Base-by-base conservation (phyloP, 1,139 yeast genomes). In the Hanseniaspora sp. region DNA sequence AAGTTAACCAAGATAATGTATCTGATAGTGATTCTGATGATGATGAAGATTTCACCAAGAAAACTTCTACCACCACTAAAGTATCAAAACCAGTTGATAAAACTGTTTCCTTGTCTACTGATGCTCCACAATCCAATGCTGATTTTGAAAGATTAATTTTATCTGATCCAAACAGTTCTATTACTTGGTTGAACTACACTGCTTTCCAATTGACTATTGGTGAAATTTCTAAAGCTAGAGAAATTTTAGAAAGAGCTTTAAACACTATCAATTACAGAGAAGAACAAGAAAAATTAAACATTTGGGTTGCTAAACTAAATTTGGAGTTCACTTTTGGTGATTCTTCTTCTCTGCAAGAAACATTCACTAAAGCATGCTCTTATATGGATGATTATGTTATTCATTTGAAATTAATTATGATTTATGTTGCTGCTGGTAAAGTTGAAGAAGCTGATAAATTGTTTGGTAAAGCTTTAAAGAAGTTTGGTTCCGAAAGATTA, bases 121-220 rank as follows among this genome's bases (percentile, higher is more conserved):
- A 90, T 63, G 85, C 92, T 12, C 98, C 98, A 40, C 95, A 90
- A 68, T 87, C 96, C 54, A 83, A 82, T 48, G 72, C 82, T 56
- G 99, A 92, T 69, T 92, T 87, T 65, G 99, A 92, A 70, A 80
- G 98, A 63, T 72, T 92, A 60, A 75, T 92, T 55, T 78, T 92
- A 57, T 95, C 96, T 65, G 84, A 85, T 64, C 97, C 98, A 55
- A 85, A 87, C 71, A 86, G 96, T 2, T 90, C 98, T 1, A 79
- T 90, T 52, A 71, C 88, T 60, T 92, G 98, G 98, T 90, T 92
- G 87, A 87, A 90, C 70, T 92, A 86, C 70, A 92, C 94, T 96
- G 92, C 97, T 3, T 92, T 90, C 84, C 95, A 88, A 70, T 76
- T 92, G 60, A 96, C 90, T 69, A 75, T 92, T 60, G 85, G 95